Base-by-base conservation (phyloP, 2,329 filamentous ascomycete genomes). In the Cucurbitaria berberidis region DNA sequence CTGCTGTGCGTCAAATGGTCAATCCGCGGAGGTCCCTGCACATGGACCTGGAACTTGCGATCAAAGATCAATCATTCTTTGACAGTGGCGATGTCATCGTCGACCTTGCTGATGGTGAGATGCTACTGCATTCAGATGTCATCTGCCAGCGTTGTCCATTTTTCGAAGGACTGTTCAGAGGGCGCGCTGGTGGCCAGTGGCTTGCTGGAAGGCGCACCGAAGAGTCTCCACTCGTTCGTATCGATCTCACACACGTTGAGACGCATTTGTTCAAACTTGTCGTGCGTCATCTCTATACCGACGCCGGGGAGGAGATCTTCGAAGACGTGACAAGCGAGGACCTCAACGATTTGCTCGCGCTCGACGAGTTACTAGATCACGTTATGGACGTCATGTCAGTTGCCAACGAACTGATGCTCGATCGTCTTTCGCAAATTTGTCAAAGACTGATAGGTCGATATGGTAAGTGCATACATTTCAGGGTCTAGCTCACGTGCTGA, bases 331-430 rank as follows among this genome's bases (percentile, higher is more conserved):
- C 89, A 15, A 83, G 85, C 30, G 78, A 84, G 15, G 87, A 88
- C 55, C 76, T 75, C 6, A 75, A 75, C 16, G 74, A 76, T 35
- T 57, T 73, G 10, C 62, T 75, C 13, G 74, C 74, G 21, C 61
- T 96, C 5, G 92, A 97, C 61, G 89, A 92, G 40, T 92, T 96
- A 58, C 86, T 93, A 4, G 92, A 98, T 64, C 80, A 95, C n/a
- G 83, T 97, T 8, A 84, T 98, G 77, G 92, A 96, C 64, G 90
- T 98, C 39, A 88, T 98, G 83, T 86, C 86, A 50, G 88, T 91
- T 46, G 91, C 93, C 11, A 95, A 99, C 69, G 93, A 99, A 74
- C 79, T 99, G 51, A 97, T 99, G 93, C 83, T 99, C 41, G 92
- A 97, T 70, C 84, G 93, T 6, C 78, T 99, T 5, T 91, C 91